Evolutionary conservation across 306 rosid species (phyloP), one percentile per base, ranked within the genome.

Genomic region (Sophora flavescens): DNA sequence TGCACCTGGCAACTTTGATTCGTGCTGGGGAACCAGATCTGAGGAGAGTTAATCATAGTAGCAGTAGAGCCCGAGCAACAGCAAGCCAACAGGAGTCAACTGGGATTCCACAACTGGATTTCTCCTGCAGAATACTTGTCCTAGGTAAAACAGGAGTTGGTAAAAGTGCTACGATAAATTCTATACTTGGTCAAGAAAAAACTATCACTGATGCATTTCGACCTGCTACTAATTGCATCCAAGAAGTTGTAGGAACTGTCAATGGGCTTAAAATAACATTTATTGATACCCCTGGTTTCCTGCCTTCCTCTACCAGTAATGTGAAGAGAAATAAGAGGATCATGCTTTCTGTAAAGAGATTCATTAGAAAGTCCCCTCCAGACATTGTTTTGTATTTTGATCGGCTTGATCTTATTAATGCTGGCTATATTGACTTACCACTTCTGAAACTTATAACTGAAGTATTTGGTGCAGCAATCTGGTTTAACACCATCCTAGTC

Each of bases 111-210:
- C 87, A 86, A 60, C 66, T 84, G 77, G 89, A 88, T 79, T 96
- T 91, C 85, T 85, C 96, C 47, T 72, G 92, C 85, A 87, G 89
- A 81, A 89, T 96, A 88, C 99, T 96, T 77, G 90, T 89, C 45
- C 84, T 96, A 22, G 98, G 99, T 39, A 96, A 88, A 84, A 91
- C 98, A 32, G 99, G 99, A 78, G 99, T 96, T 60, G 99, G 99
- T 22, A 96, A 96, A 87, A 92, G 99, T 89, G 99, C 99, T 66
- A 96, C 99, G 5, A 91, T 96, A 80, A 96, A 96, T 79, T 92
- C 99, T 53, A 76, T 96, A 72, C 88, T 92, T 78, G 97, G 86
- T 80, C 93, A 92, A 86, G 80, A 63, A 30, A 96, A 89, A 89
- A 73, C 93, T 7, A 72, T 12, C 11, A 96, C 99, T 18, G 87